Base-by-base conservation (phyloP, 1,284 basidiomycete species). In the Trametes hirsuta region DNA sequence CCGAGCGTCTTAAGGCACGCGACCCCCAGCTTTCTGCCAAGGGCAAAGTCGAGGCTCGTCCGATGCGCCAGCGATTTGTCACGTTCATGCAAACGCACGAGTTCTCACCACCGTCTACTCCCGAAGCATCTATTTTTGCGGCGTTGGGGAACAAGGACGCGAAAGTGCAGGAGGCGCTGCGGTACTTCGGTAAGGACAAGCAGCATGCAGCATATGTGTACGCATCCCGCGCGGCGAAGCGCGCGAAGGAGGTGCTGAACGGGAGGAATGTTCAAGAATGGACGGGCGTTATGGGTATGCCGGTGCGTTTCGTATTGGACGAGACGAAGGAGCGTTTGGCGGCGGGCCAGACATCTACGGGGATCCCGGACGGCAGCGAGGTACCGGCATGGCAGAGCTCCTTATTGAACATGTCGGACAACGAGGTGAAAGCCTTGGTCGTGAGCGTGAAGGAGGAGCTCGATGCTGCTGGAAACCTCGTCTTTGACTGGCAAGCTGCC, bases 31-130 rank as follows among this genome's bases (percentile, higher is more conserved):
- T 68, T 65, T 6, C 77, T 1, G 73, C 77, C 49, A 76, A 56
- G 57, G 84, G 82, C 66, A 75, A 80, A 47, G 79, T 76, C 59
- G 68, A 73, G 24, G 76, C 77, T n/a, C 79, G 88, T 18, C 74
- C 68, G 42, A 87, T 90, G 85, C 88, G 86, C 66, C 69, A 73
- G 4, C 78, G 81, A 47, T 90, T 90, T 59, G 74, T 85, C 3
- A 66, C 72, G 6, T 81, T 81, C 76, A 48, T 62, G 73, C 46
- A 66, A 52, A 18, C 55, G 47, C 24, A 58, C 55, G 47, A 51
- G 6, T 53, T 58, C 71, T 51, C 53, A 62, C 64, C 22, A 14
- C 14, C 18, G 18, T 41, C 25, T 25, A 40, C 3, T 12, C 41
- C 21, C 40, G 22, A 15, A 47, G 11, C 47, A 37, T 40, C 46